These are phyloP conservation scores for Posidonia australis DNA, from an alignment of 106 monocot species.

Conservation along the genomic window DNA sequence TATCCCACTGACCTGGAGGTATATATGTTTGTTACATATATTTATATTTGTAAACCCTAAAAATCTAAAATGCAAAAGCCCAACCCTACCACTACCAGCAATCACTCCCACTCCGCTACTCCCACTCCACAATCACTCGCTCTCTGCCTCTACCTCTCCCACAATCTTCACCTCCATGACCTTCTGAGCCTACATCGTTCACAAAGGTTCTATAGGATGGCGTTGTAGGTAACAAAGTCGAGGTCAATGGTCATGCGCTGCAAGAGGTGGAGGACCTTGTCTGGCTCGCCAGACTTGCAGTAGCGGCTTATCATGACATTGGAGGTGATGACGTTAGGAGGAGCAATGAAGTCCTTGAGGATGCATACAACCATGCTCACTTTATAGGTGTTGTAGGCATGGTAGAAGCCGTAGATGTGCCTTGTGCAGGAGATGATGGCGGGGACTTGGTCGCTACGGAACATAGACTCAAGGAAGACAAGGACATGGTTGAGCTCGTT, in stretches of 20 bases:
- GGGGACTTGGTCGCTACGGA: slow-evolving; percentile 11
- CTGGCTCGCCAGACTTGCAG: slow-evolving; percentile 52
- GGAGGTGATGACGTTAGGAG: slow-evolving; percentile 70
- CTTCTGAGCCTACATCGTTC: slow-evolving; percentile 18
- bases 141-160: too few species aligned
- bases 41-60: too few species aligned
- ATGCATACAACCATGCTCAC: slow-evolving; percentile 46
- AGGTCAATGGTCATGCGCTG: slow-evolving; percentile 35
- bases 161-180: slow-evolving; percentile 53
- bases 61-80: too few species aligned
- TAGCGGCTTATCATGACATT: slow-evolving; percentile 72
- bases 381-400: slow-evolving; percentile 16
- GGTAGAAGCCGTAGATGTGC: slow-evolving; percentile 74
- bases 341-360: slow-evolving; percentile 37
- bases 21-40: too few species aligned
- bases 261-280: slow-evolving; percentile 38
- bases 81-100: too few species aligned
- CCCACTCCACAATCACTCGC: too few species aligned
- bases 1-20: too few species aligned
- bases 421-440: slow-evolving; percentile 62
- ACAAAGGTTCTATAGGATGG: slow-evolving; percentile 59
- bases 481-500: slow-evolving; percentile 36
- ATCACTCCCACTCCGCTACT: too few species aligned
- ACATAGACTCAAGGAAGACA: slow-evolving; percentile 30
- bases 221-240: slow-evolving; percentile 75